Conservation (phyloP, 192 early-diverging fungal species). For the Entomortierella beljakovae region DNA sequence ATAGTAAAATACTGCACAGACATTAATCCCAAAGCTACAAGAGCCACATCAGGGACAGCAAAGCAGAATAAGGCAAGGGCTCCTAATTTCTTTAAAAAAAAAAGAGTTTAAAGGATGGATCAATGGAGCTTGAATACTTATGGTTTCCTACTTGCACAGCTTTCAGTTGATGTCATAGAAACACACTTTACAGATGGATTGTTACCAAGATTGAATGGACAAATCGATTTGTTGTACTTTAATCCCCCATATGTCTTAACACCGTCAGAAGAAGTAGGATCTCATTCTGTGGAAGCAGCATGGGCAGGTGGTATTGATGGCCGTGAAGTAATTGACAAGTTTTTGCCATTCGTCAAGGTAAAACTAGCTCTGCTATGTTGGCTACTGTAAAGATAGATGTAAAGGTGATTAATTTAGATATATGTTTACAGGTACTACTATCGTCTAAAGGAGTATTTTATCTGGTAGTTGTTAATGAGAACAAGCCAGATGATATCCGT, state of each 20-base stretch:
- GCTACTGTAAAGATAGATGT: neutral
- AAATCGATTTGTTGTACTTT: slow-evolving; percentile 87
- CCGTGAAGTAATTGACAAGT: slow-evolving; percentile 84
- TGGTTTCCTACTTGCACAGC: too few species aligned
- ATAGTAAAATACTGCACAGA: slow-evolving; percentile 79
- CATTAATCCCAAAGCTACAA: slow-evolving; percentile 81
- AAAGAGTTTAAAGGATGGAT: neutral
- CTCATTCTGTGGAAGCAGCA: slow-evolving; percentile 76
- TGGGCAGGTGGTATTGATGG: slow-evolving; percentile 97
- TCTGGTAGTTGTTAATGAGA: slow-evolving; percentile 87
- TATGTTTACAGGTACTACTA: slow-evolving; percentile 62
- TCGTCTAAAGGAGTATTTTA: slow-evolving; percentile 83
- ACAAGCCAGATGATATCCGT: slow-evolving; percentile 85
- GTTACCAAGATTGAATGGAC: slow-evolving; percentile 60
- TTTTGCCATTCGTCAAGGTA: slow-evolving; percentile 81
- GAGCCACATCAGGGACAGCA: slow-evolving; percentile 75
- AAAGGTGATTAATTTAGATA: neutral
- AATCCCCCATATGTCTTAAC: slow-evolving; percentile 98
- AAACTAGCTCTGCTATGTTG: neutral
- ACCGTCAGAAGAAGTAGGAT: slow-evolving; percentile 80
- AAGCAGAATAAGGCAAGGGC: slow-evolving; percentile 59
- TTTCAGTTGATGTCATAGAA: slow-evolving; percentile 72
- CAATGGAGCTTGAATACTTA: too few species aligned
- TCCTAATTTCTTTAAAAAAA: too few species aligned
- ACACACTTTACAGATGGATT: slow-evolving; percentile 72